Evolutionary conservation across 2,329 filamentous ascomycete genomes (phyloP), one percentile per base, ranked within the genome.

Genomic region (Polychaeton citri): DNA sequence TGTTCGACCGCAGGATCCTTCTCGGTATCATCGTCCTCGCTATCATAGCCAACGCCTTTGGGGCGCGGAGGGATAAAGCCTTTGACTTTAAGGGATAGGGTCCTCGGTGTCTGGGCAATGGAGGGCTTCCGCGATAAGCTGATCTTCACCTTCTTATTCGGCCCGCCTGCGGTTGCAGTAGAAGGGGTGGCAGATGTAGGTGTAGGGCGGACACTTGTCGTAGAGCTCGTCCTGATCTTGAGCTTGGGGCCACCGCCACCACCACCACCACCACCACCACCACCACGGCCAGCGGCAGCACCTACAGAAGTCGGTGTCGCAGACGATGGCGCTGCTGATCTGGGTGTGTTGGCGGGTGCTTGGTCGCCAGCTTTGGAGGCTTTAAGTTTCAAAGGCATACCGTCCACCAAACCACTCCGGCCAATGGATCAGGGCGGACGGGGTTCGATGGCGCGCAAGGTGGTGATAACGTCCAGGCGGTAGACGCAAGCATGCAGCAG

Each of bases 41-140:
- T 95, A 56, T 98, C 90, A 60, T 96, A 98, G 6, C 88, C 90
- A 38, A 93, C 85, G 35, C 90, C 90, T 1, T 75, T 72, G 4
- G 77, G 76, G 43, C 83, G 73, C 20, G 72, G 65, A 5, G 82
- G 79, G 1, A 74, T 68, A 43, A 76, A 72, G n/a, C 79, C 79
- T 47, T 46, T 46, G 16, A 42, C 40, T 16, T 41, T 47, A 36
- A 45, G 42, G 32, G 46, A 34, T 37, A 45, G 41, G 26, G 45
- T 43, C 30, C 46, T 47, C 21, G 49, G 33, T 2, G 48, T 32
- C 35, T 44, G 48, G 2, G 52, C 49, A 9, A 43, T 39, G 4
- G 45, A 35, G 3, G 44, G 32, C 5, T 43, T 42, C 17, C 39
- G 39, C 33, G 44, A 50, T 6, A 74, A 66, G 50, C 76, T 79